Base-by-base conservation (phyloP, 139 green algal species). In the Gonium pectorale region DNA sequence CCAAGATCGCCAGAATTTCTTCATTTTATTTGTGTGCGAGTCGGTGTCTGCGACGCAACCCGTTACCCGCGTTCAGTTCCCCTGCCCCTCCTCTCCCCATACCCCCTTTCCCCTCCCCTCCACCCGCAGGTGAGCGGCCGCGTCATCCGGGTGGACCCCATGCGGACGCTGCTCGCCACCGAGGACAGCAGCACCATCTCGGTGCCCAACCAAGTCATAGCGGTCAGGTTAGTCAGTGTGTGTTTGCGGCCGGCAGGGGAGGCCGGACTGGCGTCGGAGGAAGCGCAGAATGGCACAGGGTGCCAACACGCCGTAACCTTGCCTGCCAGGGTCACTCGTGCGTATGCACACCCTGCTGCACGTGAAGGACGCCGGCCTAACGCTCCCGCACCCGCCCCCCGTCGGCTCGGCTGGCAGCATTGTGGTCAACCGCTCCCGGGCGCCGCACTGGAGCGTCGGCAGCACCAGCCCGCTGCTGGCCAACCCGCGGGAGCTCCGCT, bases 161-260 rank as follows among this genome's bases (percentile, higher is more conserved):
- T 84, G 78, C 78, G 78, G 43, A 84, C 78, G 44, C 78, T 84
- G 24, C 74, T 84, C 63, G 78, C 78, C 26, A 66, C 62, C 33
- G 78, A 84, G 46, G 78, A 84, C 78, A 31, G 31, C 43, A 41
- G 8, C 78, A 84, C 63, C 78, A 43, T 75, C 26, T 40, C 78
- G 5, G 78, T 84, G 78, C 78, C 78, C 13, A 84, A 84, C 37
- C 62, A 84, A 44, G 46, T 84, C 78, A 84, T 83, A 17, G 77
- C 77, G 43, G 43, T 73, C 41, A 83, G 60, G 75, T 71, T 27
- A 2, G 38, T n/a, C n/a, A n/a, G n/a, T n/a, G n/a, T n/a, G n/a
- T n/a, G n/a, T n/a, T n/a, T n/a, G n/a, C n/a, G n/a, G n/a, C n/a
- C n/a, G n/a, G n/a, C n/a, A n/a, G n/a, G n/a, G n/a, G n/a, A n/a